These are phyloP conservation scores for Kurtzmaniella quercitrusa DNA, from an alignment of 1,139 yeast genomes.

Conservation along the genomic window DNA sequence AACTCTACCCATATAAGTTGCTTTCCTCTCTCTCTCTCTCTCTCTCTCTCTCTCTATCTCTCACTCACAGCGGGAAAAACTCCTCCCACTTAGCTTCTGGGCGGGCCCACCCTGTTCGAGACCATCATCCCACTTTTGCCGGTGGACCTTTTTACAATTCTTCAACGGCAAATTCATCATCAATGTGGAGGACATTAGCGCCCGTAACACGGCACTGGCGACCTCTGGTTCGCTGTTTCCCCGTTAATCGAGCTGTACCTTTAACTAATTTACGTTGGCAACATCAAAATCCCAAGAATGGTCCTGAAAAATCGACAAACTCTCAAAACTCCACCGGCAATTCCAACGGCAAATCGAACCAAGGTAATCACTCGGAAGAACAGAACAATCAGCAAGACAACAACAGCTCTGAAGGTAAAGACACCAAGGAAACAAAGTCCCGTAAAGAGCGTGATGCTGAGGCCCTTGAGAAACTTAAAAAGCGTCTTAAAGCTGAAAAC, in stretches of 20 bases:
- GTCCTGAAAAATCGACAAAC: conserved; percentile 9
- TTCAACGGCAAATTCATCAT: neutral
- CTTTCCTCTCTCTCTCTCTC: too few relatives aligned
- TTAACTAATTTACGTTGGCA: neutral
- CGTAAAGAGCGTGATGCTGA: conserved; percentile 15
- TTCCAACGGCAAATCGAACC: conserved; percentile 3
- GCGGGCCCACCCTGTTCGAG: too few relatives aligned
- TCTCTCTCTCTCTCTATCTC: too few relatives aligned
- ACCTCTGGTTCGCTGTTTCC: neutral
- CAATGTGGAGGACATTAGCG: neutral
- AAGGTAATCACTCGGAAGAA: conserved; percentile 10
- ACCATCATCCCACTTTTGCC: neutral
- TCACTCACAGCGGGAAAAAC: too few relatives aligned
- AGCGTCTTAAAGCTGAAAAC: conserved; percentile 16
- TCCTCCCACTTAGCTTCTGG: too few relatives aligned
- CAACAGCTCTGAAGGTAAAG: conserved; percentile 17
- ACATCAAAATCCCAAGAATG: conserved; percentile 7
- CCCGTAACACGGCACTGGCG: conserved; percentile 1
- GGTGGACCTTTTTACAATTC: neutral
- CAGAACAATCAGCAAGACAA: conserved; percentile 10
- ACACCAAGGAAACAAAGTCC: conserved; percentile 29
- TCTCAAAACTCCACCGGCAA: conserved; percentile 3
- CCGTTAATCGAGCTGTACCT: neutral
- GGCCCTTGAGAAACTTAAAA: conserved; percentile 15
- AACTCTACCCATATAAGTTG: too few relatives aligned